These are phyloP conservation scores for Saccharomycopsis javanensis DNA, from an alignment of 805 yeast genomes.

Conservation along the genomic window DNA sequence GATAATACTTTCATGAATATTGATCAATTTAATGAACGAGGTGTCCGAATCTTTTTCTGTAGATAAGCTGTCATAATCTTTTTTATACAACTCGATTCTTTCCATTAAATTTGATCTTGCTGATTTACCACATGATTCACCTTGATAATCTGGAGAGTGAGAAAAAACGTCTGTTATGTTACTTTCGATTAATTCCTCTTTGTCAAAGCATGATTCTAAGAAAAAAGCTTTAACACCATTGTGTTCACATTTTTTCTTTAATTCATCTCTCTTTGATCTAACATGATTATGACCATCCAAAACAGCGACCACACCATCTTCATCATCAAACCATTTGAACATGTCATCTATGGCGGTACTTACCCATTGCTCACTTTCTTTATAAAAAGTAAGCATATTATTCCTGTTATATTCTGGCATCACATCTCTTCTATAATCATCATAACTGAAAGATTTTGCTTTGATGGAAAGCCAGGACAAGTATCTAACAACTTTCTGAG, in stretches of 20 bases:
- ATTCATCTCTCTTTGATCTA: slow-evolving; percentile 52
- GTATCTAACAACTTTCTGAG: slow-evolving; percentile 86
- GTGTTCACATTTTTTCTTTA: slow-evolving; percentile 50
- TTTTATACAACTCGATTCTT: slow-evolving; percentile 66
- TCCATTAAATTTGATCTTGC: slow-evolving; percentile 65
- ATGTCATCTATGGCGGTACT: slow-evolving; percentile 65
- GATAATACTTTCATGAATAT: slow-evolving; percentile 80
- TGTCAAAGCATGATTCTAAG: slow-evolving; percentile 86
- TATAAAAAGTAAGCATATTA: slow-evolving; percentile 49
- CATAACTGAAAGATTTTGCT: slow-evolving; percentile 84
- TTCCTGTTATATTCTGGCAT: slow-evolving; percentile 56
- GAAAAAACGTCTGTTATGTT: slow-evolving; percentile 82
- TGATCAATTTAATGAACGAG: slow-evolving; percentile 80
- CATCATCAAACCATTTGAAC: slow-evolving; percentile 76
- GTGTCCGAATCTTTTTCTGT: slow-evolving; percentile 46
- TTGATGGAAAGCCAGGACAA: slow-evolving; percentile 84
- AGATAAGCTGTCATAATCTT: slow-evolving; percentile 68
- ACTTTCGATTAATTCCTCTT: slow-evolving; percentile 62
- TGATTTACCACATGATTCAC: slow-evolving; percentile 49
- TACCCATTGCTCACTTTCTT: slow-evolving; percentile 27
- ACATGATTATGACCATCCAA: slow-evolving; percentile 92
- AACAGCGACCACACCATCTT: slow-evolving; percentile 82
- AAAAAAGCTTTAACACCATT: slow-evolving; percentile 80
- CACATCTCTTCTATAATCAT: slow-evolving; percentile 64
- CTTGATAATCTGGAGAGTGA: slow-evolving; percentile 72